Conservation (phyloP, 1,284 basidiomycete species). For the Ganoderma sinense region DNA sequence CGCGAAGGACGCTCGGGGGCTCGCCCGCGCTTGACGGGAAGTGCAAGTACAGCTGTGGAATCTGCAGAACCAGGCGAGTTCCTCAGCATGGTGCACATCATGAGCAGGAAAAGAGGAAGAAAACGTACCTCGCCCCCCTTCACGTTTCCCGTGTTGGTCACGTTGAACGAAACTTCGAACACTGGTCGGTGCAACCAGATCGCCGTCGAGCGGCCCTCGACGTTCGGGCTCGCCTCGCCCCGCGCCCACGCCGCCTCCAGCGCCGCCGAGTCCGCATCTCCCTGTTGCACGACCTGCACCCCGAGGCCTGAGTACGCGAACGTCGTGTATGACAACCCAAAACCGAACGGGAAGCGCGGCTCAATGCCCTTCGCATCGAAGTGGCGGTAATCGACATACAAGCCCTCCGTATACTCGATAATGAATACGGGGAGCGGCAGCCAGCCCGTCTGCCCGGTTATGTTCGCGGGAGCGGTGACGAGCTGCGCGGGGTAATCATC, state of each 20-base stretch:
- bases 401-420: conserved; percentile 72
- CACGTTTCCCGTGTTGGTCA: conserved; percentile 63
- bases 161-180: conserved; percentile 62
- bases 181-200: conserved; percentile 73
- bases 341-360: conserved; percentile 82
- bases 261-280: conserved; percentile 43
- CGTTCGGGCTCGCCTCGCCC: conserved; percentile 55
- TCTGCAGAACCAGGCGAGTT: conserved; percentile 34
- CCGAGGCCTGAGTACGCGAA: conserved; percentile 73
- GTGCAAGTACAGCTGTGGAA: conserved; percentile 54
- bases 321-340: conserved; percentile 84
- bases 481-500: conserved; percentile 75
- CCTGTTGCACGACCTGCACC: conserved; percentile 47
- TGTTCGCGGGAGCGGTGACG: conserved; percentile 46
- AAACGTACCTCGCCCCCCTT: conserved; percentile 58
- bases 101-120: background rate
- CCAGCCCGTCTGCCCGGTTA: conserved; percentile 42
- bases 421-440: conserved; percentile 36
- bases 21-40: conserved; percentile 48
- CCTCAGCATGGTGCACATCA: no score
- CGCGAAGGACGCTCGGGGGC: conserved; percentile 52
- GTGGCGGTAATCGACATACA: conserved; percentile 81
- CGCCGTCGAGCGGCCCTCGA: conserved; percentile 60
- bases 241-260: conserved; percentile 61
- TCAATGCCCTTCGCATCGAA: conserved; percentile 72